Base-by-base conservation (phyloP, 176 grass and related monocot genomes). In the Elymus sibiricus region DNA sequence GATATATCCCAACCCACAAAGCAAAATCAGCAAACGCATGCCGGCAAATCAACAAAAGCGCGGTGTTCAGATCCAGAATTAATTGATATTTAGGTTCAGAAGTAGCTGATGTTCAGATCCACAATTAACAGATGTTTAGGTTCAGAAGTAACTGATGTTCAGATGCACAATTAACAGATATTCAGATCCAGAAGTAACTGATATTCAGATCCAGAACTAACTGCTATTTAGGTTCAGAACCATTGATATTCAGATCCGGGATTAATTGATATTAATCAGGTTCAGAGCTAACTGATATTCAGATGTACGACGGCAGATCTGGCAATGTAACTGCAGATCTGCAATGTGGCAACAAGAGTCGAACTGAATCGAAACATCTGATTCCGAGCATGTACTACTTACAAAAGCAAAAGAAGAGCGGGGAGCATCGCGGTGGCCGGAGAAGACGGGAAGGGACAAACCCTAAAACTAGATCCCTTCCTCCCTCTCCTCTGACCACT, bases 381-480 rank as follows among this genome's bases (percentile, higher is more conserved):
- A 7, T 19, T 53, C 49, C 2, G 42, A n/a, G 16, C 12, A 53
- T 31, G 5, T 47, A 9, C 43, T 49, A 75, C 51, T 32, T 68
- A 68, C 14, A 21, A 11, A 69, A 39, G 46, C 46, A 76, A 76
- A 34, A 32, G 27, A 17, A 76, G 28, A 34, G 21, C 27, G 74
- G 74, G 73, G 73, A 76, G 73, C 73, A 10, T 11, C 43, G 14
- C 72, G 78, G 38, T 12, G 70, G n/a, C n/a, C n/a, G 72, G 72
- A 80, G 78, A 81, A 4, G 62, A 80, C 28, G 79, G 27, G 40
- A 40, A 81, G 39, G 79, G 79, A 51, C 16, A 24, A 74, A 47
- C 40, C 19, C 79, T 81, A 81, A 81, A 81, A 68, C 63, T 43
- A 81, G 79, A 81, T 35, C 79, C 79, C 27, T 24, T 32, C 15